Base-by-base conservation (phyloP, 108 stramenopile species). In the Schizochytrium sp. region DNA sequence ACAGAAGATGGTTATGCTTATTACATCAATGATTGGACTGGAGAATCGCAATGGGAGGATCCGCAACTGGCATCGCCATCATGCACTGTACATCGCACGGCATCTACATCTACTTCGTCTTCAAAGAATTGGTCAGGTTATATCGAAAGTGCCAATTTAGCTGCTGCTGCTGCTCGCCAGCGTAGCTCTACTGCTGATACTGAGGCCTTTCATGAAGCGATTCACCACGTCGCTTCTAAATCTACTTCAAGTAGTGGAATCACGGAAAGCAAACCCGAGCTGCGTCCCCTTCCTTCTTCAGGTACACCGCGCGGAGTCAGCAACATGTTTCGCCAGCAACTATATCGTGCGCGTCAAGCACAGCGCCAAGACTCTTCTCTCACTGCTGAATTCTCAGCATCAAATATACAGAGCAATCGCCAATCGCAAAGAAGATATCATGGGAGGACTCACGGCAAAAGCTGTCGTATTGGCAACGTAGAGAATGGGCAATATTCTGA, bases 11-110 rank as follows among this genome's bases (percentile, higher is more conserved):
- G 76, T 8, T 83, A 83, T 53, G 45, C 76, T 8, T 83, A 83
- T 53, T 83, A 83, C 76, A 40, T 42, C 28, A 83, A 83, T 53
- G 50, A 83, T 10, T 55, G 50, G 53, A 40, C 76, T 17, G 76
- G 76, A 10, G 76, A 55, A 38, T 83, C 76, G 47, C 76, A 83
- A 28, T 83, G 76, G 76, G 76, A 83, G 28, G 76, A 83, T 42
- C 76, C 76, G 15, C 76, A 55, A 53, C 10, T 42, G 7, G 53
- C 28, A 38, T n/a, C 19, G 5, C 12, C 47, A 1, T 10, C 28
- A 40, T 83, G 76, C 28, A 5, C 55, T 7, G 76, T 83, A 8
- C 64, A 15, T 8, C 64, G 64, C 5, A 44, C 64, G 42, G 28
- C 7, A 15, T 7, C 64, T 15, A 0, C 28, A 12, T 10, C 40